Conservation (phyloP, 257 asterid genomes). For the Mitragyna speciosa region DNA sequence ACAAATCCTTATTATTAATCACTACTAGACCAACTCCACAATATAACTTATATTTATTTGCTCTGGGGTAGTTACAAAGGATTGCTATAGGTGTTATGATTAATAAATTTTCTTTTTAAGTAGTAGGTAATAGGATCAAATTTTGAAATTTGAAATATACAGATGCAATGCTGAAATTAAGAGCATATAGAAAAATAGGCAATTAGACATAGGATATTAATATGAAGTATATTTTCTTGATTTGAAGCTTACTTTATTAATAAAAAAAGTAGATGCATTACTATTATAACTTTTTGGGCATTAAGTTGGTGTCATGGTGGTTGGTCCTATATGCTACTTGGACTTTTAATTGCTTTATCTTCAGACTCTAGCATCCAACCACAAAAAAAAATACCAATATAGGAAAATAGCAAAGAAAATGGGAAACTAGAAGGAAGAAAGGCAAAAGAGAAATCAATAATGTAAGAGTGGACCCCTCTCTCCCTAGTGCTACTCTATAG, state of each 20-base stretch:
- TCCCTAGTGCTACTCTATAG: slow-evolving; percentile 22
- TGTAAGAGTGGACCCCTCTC: slow-evolving; percentile 45
- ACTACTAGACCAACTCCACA: neutral
- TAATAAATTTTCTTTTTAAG: neutral
- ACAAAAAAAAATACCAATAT: slow-evolving; percentile 40
- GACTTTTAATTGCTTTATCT: slow-evolving; percentile 75
- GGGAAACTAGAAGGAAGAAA: slow-evolving; percentile 15
- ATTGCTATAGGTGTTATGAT: neutral
- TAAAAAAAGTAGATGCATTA: slow-evolving; percentile 28
- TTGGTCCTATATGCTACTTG: slow-evolving; percentile 59
- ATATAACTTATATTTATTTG: neutral
- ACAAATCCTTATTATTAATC: neutral
- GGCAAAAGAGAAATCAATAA: slow-evolving; percentile 69
- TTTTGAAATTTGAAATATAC: neutral
- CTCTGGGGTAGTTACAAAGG: slow-evolving; percentile 9
- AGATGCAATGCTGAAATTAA: slow-evolving; percentile 4
- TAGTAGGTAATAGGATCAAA: neutral
- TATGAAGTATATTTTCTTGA: slow-evolving; percentile 9
- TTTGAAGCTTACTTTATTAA: slow-evolving; percentile 11
- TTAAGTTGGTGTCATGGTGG: slow-evolving; percentile 73
- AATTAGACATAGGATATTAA: neutral
- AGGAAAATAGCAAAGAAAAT: slow-evolving; percentile 9
- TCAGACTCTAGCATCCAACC: slow-evolving; percentile 71
- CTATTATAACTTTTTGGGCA: slow-evolving; percentile 44
- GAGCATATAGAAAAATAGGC: neutral